Conservation (phyloP, 2,329 filamentous ascomycete species). For the Trichoderma aggressivum region DNA sequence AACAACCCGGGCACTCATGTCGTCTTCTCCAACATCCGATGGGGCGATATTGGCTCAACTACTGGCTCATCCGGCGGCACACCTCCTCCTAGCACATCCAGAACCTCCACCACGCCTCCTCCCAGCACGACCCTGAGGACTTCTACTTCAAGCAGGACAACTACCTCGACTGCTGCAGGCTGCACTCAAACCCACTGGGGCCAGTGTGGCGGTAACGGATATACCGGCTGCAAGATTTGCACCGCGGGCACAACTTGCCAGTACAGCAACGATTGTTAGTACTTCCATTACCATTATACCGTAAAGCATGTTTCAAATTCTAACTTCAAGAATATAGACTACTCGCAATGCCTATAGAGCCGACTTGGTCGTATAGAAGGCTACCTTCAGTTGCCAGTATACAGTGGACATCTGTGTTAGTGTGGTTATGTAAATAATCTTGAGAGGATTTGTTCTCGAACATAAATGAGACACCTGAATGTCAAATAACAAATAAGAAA, state of each 20-base stretch:
- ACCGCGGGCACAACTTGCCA: conserved; percentile 7
- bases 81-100: neutral
- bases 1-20: conserved; percentile 49
- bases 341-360: conserved; percentile 6
- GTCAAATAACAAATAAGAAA: neutral
- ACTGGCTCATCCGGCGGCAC: neutral
- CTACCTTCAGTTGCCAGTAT: neutral
- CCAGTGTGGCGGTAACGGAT: conserved; percentile 3
- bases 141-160: neutral
- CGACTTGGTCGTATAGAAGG: neutral
- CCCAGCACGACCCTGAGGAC: conserved; percentile 5
- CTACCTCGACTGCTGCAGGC: neutral
- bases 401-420: neutral
- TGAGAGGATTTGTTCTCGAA: neutral
- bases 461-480: neutral
- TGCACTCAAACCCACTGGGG: conserved; percentile 10
- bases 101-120: neutral
- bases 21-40: conserved; percentile 55
- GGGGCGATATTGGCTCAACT: conserved; percentile 58
- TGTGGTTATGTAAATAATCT: neutral
- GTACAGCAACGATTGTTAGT: conserved; percentile 4
- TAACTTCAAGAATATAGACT: neutral
- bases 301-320: neutral
- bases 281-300: no score
- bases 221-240: conserved; percentile 5